phyloP scores from a whole-genome alignment of 78 protist genomes.

The Salpingoeca rosetta region DNA sequence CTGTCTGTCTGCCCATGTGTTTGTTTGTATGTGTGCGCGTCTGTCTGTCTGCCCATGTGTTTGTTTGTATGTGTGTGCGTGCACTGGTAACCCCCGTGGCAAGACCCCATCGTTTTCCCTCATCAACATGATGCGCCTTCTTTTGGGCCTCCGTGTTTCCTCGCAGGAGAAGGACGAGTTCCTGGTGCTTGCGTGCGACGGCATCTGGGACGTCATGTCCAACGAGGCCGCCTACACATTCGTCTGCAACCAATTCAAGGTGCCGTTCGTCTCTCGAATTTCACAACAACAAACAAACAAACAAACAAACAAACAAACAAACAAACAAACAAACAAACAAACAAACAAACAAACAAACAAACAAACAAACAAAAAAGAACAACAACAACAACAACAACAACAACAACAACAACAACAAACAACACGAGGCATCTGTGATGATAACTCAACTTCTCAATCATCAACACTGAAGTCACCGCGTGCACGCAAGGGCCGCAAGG shows the following conservation, averaged over 20 bases:
- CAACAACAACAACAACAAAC: background rate
- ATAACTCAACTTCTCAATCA: background rate
- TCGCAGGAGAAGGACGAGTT: constrained; percentile 2
- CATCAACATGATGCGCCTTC: no score
- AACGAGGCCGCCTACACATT: background rate
- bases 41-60: background rate
- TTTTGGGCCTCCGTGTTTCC: background rate
- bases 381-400: background rate
- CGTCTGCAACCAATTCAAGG: background rate
- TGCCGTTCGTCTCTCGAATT: background rate
- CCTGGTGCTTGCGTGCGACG: constrained; percentile 30
- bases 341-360: background rate
- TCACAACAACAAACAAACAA: background rate
- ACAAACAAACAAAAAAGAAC: background rate
- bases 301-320: background rate
- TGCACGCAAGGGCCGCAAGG: no score
- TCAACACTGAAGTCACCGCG: no score
- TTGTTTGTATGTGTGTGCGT: background rate
- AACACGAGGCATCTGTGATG: background rate
- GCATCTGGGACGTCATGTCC: constrained; percentile 18
- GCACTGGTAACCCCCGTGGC: no score
- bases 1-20: no score
- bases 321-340: background rate
- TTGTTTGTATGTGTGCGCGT: background rate
- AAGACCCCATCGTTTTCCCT: no score